Conservation (phyloP, 352 stramenopile genomes). For the Globisporangium yorkense region DNA sequence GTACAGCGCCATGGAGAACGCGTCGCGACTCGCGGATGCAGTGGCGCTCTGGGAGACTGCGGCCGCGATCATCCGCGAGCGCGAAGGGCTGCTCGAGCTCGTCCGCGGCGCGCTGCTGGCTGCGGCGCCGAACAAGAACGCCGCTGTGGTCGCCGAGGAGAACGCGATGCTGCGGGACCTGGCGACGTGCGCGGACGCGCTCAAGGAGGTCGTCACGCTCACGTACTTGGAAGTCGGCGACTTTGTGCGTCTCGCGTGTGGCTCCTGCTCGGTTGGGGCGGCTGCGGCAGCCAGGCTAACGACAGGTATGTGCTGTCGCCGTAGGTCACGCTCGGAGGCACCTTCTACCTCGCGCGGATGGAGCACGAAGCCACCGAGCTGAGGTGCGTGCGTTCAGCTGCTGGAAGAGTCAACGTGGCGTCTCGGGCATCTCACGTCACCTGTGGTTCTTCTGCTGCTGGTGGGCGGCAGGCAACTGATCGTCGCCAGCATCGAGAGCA, state of each 20-base stretch:
- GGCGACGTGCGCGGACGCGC: slow-evolving; percentile 18
- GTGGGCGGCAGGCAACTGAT: slow-evolving; percentile 18
- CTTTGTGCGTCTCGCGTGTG: slow-evolving; percentile 30
- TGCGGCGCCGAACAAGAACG: slow-evolving; percentile 18
- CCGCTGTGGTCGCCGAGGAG: slow-evolving; percentile 32
- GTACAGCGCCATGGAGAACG: slow-evolving; percentile 57
- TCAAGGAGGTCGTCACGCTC: slow-evolving; percentile 53
- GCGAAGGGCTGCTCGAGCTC: slow-evolving; percentile 47
- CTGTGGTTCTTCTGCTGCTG: neutral
- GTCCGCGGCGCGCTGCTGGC: slow-evolving; percentile 19
- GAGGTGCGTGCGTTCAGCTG: slow-evolving; percentile 11
- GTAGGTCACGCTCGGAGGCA: slow-evolving; percentile 35
- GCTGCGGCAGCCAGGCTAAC: too few relatives aligned
- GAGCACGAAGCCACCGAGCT: slow-evolving; percentile 50
- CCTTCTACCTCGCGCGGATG: slow-evolving; percentile 70
- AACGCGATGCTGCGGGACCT: slow-evolving; percentile 46
- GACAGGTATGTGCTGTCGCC: neutral
- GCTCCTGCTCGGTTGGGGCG: neutral
- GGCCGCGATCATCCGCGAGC: slow-evolving; percentile 41
- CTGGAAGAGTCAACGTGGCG: neutral
- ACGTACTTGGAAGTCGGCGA: slow-evolving; percentile 72
- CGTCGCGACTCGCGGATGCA: slow-evolving; percentile 46
- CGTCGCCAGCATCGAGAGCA: slow-evolving; percentile 26
- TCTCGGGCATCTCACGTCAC: neutral
- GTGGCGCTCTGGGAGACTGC: slow-evolving; percentile 59